Conservation (phyloP, 768 basidiomycete genomes). For the Kwoniella pini region DNA sequence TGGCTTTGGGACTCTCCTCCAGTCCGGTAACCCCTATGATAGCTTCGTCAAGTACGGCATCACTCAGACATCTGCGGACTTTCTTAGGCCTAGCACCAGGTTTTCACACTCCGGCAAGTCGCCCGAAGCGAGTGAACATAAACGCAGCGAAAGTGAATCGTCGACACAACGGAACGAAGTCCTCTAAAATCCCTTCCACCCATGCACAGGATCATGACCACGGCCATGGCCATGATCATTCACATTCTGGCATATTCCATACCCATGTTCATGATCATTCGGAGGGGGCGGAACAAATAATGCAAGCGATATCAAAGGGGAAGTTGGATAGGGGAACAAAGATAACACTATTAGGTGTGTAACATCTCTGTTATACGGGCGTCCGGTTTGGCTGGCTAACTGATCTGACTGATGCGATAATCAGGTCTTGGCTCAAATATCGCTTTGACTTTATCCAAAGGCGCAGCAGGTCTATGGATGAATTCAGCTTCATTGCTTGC, state of each 20-base stretch:
- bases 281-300: slow-evolving; percentile 51
- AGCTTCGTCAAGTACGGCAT: slow-evolving; percentile 4
- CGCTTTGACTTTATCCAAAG: slow-evolving; percentile 77
- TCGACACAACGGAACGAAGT: background rate
- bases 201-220: slow-evolving; percentile 12
- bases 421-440: slow-evolving; percentile 77
- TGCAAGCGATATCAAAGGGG: slow-evolving; percentile 41
- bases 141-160: background rate
- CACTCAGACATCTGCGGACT: background rate
- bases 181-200: background rate
- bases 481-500: slow-evolving; percentile 89
- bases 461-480: slow-evolving; percentile 78
- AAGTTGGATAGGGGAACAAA: slow-evolving; percentile 48
- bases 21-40: background rate
- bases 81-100: background rate
- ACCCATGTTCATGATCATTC: slow-evolving; percentile 49
- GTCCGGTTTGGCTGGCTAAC: background rate
- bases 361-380: background rate
- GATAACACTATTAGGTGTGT: slow-evolving; percentile 51
- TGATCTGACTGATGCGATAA: background rate
- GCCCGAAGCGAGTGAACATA: background rate
- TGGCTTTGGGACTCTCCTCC: background rate
- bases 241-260: slow-evolving; percentile 41
- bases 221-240: slow-evolving; percentile 26
- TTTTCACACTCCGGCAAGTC: background rate